Evolutionary conservation across 495 filamentous ascomycete species (phyloP).

Genomic region (Terfezia boudieri): DNA sequence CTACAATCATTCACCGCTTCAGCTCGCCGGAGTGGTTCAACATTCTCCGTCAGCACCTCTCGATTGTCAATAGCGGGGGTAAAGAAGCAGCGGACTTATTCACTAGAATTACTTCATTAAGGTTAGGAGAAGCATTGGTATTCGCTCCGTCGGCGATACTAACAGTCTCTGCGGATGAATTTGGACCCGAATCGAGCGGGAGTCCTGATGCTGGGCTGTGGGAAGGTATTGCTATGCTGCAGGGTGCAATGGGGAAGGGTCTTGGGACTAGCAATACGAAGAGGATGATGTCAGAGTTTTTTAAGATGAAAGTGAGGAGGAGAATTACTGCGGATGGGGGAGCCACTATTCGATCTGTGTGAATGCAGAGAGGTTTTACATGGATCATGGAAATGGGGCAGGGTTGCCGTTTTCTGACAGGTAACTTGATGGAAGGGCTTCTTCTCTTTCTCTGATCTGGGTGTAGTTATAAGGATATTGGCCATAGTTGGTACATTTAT

Average conservation of each 20-base stretch:
- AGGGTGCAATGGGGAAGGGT: neutral
- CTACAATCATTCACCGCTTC: conserved; percentile 55
- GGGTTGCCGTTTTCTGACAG: too few species aligned
- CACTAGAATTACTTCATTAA: conserved; percentile 9
- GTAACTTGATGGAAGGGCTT: too few species aligned
- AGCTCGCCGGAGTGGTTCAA: conserved; percentile 44
- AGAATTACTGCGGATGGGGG: conserved; percentile 13
- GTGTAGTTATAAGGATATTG: too few species aligned
- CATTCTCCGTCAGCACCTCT: conserved; percentile 35
- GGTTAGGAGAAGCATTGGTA: conserved; percentile 15
- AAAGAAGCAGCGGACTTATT: conserved; percentile 6
- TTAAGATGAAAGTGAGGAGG: conserved; percentile 13
- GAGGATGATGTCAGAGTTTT: conserved; percentile 2
- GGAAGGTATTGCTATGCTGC: too few species aligned
- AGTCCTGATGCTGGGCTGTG: too few species aligned
- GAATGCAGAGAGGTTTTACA: too few species aligned
- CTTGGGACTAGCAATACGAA: neutral
- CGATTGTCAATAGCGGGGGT: conserved; percentile 13
- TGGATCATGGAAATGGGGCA: too few species aligned
- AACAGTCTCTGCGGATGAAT: neutral
- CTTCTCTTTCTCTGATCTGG: too few species aligned
- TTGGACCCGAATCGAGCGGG: too few species aligned
- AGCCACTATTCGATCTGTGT: too few species aligned
- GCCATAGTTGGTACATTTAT: too few species aligned
- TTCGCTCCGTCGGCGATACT: conserved; percentile 13